Evolutionary conservation across 2,329 filamentous ascomycete species (phyloP).

Genomic region (Penicillium sp.): DNA sequence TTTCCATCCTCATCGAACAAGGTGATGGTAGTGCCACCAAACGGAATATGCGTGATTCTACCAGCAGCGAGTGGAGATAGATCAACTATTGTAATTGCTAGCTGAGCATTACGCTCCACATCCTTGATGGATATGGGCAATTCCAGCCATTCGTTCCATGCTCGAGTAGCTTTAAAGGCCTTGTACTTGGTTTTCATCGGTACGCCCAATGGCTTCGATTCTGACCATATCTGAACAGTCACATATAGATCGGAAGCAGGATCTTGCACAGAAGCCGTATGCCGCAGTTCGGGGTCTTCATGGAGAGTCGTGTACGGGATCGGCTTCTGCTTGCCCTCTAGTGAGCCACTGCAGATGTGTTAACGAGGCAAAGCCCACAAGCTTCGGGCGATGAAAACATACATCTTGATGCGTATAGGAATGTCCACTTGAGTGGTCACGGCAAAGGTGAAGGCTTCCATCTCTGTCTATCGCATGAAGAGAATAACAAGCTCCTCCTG

Average conservation of each 20-base stretch:
- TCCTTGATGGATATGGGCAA: conserved; percentile 82
- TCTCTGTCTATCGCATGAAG: conserved; percentile 38
- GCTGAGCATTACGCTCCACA: conserved; percentile 74
- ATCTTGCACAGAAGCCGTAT: conserved; percentile 83
- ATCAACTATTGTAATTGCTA: conserved; percentile 96
- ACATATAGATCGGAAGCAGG: conserved; percentile 86
- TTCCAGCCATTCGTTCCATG: conserved; percentile 96
- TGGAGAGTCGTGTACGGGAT: conserved; percentile 76
- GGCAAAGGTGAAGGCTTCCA: conserved; percentile 97
- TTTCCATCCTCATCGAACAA: conserved; percentile 94
- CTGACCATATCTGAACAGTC: conserved; percentile 90
- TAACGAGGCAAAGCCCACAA: background rate
- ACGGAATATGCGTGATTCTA: conserved; percentile 75
- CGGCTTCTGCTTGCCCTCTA: conserved; percentile 75
- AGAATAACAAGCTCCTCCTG: background rate
- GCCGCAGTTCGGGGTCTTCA: conserved; percentile 73
- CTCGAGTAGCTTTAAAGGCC: conserved; percentile 68
- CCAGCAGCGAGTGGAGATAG: conserved; percentile 74
- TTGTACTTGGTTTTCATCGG: conserved; percentile 92
- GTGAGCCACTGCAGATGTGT: conserved; percentile 57
- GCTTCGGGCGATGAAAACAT: conserved; percentile 31
- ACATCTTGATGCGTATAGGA: conserved; percentile 65
- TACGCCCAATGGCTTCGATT: conserved; percentile 90
- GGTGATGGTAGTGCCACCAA: conserved; percentile 86
- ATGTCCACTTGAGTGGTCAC: conserved; percentile 81